Evolutionary conservation across 805 yeast genomes (phyloP), one percentile per base, ranked within the genome.

Genomic region (Maudiozyma pseudohumilis): DNA sequence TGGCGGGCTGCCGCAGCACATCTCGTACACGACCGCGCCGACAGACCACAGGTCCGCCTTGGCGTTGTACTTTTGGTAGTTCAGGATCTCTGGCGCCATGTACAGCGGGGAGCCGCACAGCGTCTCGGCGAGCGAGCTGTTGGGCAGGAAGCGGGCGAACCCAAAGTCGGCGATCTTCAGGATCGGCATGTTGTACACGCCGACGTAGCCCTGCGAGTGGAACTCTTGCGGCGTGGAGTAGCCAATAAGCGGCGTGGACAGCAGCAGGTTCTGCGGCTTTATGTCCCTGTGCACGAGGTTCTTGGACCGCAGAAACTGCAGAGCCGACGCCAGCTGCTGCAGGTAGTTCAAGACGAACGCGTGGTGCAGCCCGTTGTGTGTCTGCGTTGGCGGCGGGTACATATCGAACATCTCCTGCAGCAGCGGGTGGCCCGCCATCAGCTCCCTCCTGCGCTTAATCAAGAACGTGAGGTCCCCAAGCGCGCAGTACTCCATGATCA

Each of bases 11-110:
- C 97, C 97, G 22, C 84, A 87, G 10, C 84, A 73, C 96, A 92
- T 88, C 60, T 92, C 98, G 60, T 80, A 92, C 10, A 88, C 64
- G 1, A 92, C 97, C 1, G 97, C 94, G 3, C 98, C 98, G 4
- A 89, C 95, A 6, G 96, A 87, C 98, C 98, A 92, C 45, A 92
- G 63, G 56, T 92, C 98, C 0, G 96, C 97, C 57, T 87, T 88
- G 5, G 97, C 98, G 49, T 88, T 87, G 63, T 92, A 92, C 61
- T 87, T 92, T 57, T 92, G 96, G 54, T 85, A 88, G 45, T 94
- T 70, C 49, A 92, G 66, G 34, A 92, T 92, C 62, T 92, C 98
- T 0, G 98, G 98, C 0, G 98, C 98, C 98, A 92, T 92, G 61
- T 92, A 92, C 31, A 92, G 70, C 3, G 98, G 98, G 9, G 95